phyloP scores from a whole-genome alignment of 2,329 filamentous ascomycete genomes.

The Arachnopeziza araneosa region DNA sequence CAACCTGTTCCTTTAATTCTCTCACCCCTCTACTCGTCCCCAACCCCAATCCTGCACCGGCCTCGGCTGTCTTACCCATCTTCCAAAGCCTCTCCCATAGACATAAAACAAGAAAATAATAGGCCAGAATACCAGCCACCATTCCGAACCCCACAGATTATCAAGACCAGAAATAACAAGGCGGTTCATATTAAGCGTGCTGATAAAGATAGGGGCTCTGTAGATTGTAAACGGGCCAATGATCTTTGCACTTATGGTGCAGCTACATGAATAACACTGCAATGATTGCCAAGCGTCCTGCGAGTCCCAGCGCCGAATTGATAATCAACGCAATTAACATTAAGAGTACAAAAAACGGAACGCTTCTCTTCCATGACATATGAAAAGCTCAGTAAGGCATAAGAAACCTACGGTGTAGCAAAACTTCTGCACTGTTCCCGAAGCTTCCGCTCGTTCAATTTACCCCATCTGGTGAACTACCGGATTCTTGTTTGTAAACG shows the following conservation, averaged over 20 bases:
- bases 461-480: no score
- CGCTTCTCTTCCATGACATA: background rate
- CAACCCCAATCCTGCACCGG: no score
- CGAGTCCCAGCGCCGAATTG: no score
- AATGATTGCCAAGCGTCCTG: no score
- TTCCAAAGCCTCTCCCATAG: constrained; percentile 39
- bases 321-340: background rate
- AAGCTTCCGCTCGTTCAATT: background rate
- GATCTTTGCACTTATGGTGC: no score
- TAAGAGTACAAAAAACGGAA: background rate
- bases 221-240: no score
- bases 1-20: background rate
- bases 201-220: no score
- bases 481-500: no score
- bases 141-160: background rate
- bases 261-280: no score
- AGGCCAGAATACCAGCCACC: constrained; percentile 37
- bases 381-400: background rate
- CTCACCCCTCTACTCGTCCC: no score
- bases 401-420: background rate
- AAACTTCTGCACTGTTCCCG: background rate
- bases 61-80: background rate
- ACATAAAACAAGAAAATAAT: constrained; percentile 38
- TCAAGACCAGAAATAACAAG: no score
- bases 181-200: no score